Evolutionary conservation across 208 protist genomes (phyloP).

Genomic region (Phytomonas serpens): DNA sequence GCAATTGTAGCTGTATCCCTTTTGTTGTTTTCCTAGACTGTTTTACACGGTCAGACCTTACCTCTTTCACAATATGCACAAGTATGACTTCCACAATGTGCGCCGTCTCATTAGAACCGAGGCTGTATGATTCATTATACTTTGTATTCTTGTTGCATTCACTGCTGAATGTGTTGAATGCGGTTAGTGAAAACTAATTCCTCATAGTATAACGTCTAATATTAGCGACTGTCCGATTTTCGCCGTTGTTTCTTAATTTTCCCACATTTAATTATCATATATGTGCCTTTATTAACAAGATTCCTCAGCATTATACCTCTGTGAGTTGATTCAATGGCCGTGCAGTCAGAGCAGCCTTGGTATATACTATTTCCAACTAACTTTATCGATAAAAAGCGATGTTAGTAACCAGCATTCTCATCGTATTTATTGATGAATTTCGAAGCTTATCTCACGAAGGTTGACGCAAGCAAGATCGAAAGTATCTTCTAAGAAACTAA

Average conservation of each 20-base stretch:
- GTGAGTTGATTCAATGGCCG: slow-evolving; percentile 37
- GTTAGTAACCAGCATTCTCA: slow-evolving; percentile 82
- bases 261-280: slow-evolving; percentile 90
- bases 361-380: slow-evolving; percentile 56
- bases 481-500: background rate
- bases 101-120: slow-evolving; percentile 44
- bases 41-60: slow-evolving; percentile 59
- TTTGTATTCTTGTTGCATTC: slow-evolving; percentile 91
- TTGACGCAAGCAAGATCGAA: background rate
- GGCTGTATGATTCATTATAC: slow-evolving; percentile 74
- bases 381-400: slow-evolving; percentile 83
- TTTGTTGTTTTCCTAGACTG: slow-evolving; percentile 82
- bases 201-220: slow-evolving; percentile 55
- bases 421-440: slow-evolving; percentile 93
- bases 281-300: slow-evolving; percentile 77
- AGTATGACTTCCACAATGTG: slow-evolving; percentile 47
- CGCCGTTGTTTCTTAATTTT: slow-evolving; percentile 72
- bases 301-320: slow-evolving; percentile 87
- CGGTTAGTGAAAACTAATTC: slow-evolving; percentile 91
- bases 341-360: slow-evolving; percentile 45
- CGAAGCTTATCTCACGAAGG: slow-evolving; percentile 62
- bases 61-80: slow-evolving; percentile 41
- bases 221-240: slow-evolving; percentile 78
- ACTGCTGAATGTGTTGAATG: slow-evolving; percentile 95
- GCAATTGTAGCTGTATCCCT: slow-evolving; percentile 77